Conservation (phyloP, 352 stramenopile species). For the Pythium oligandrum region DNA sequence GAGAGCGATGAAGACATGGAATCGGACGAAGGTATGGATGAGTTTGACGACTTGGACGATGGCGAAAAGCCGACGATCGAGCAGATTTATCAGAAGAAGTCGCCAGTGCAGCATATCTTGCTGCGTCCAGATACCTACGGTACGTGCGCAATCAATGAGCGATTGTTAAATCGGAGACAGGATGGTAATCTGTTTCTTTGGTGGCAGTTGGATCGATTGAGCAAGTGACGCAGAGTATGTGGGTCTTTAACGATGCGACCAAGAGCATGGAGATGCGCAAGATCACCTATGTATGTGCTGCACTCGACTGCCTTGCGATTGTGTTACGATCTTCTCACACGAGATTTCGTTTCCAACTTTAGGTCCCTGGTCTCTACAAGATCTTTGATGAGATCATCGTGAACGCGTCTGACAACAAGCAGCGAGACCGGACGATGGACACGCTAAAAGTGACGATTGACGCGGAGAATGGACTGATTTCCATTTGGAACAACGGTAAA, state of each 20-base stretch:
- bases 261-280: constrained; percentile 91
- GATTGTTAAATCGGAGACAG: too few species aligned
- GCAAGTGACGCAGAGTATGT: constrained; percentile 89
- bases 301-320: too few species aligned
- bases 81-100: constrained; percentile 98
- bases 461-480: constrained; percentile 90
- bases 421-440: constrained; percentile 96
- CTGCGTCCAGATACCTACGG: constrained; percentile 97
- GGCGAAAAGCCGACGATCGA: constrained; percentile 67
- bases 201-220: constrained; percentile 92
- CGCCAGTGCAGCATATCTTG: constrained; percentile 97
- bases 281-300: constrained; percentile 82
- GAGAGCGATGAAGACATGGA: constrained; percentile 47
- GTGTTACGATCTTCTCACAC: too few species aligned
- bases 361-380: constrained; percentile 96
- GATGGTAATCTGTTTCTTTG: too few species aligned
- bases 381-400: constrained; percentile 99
- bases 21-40: constrained; percentile 21
- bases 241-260: constrained; percentile 87
- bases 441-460: constrained; percentile 94
- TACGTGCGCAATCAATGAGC: constrained; percentile 24
- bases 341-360: neutral
- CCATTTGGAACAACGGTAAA: constrained; percentile 97
- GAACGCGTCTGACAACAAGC: constrained; percentile 99
- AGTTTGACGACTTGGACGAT: constrained; percentile 16